These are phyloP conservation scores for Tolypocladium amazonense DNA, from an alignment of 2,329 filamentous ascomycete species.

Conservation along the genomic window DNA sequence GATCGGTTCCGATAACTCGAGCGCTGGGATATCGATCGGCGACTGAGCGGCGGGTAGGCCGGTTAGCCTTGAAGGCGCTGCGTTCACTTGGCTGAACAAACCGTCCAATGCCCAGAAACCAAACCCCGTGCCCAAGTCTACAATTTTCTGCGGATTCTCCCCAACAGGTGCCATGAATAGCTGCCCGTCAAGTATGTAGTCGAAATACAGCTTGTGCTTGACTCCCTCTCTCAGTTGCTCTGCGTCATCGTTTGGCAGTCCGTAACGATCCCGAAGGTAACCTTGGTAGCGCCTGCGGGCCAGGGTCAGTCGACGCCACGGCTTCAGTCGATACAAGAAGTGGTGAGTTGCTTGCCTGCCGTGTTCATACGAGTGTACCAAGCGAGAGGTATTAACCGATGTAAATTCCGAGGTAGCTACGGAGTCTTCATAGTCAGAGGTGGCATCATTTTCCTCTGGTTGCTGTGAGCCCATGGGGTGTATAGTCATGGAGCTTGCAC, in stretches of 20 bases:
- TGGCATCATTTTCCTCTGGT: conserved; percentile 15
- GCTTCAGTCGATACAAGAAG: too few species aligned
- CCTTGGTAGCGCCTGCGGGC: conserved; percentile 36
- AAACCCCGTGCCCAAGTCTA: conserved; percentile 39
- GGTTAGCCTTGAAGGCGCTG: conserved; percentile 2
- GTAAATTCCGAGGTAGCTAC: conserved; percentile 28
- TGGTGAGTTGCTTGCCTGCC: conserved; percentile 17
- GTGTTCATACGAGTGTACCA: conserved; percentile 24
- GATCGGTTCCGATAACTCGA: conserved; percentile 32
- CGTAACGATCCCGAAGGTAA: conserved; percentile 34
- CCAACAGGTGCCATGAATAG: conserved; percentile 33
- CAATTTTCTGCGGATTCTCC: conserved; percentile 33
- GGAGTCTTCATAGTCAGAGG: conserved; percentile 29
- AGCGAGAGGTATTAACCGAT: conserved; percentile 21
- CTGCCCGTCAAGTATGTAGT: conserved; percentile 32
- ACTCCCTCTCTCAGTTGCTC: conserved; percentile 39
- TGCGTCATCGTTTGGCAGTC: conserved; percentile 40
- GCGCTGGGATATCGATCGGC: conserved; percentile 34
- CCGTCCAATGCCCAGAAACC: conserved; percentile 46
- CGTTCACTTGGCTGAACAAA: conserved; percentile 13
- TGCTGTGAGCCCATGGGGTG: conserved; percentile 10
- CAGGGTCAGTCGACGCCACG: not conserved
- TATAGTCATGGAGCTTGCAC: not conserved
- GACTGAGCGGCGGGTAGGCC: conserved; percentile 17
- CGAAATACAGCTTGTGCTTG: conserved; percentile 35